Evolutionary conservation across 1,139 yeast genomes (phyloP), one percentile per base, ranked within the genome.

Genomic region (Debaryomyces psychrophilus): DNA sequence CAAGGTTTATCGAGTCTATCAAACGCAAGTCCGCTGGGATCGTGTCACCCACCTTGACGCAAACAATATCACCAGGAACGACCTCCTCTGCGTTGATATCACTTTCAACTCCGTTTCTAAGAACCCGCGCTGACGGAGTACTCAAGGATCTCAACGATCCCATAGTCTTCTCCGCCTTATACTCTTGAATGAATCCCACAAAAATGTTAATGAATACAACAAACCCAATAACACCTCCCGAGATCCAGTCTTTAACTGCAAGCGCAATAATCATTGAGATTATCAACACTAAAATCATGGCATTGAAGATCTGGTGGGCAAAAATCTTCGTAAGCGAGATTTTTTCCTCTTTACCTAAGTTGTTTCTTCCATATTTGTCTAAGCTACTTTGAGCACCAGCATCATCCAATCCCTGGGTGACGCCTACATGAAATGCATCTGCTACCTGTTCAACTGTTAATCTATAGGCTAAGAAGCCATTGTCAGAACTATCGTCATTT

Each of bases 121-220:
- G 72, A 8, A 83, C 90, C 43, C 80, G 71, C 0, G 95, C 93
- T 3, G 87, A 77, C 8, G 95, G 92, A 1, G 92, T 82, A 44
- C 87, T 79, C 48, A 87, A 75, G 2, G 83, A 77, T 51, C 82
- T 75, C 46, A 87, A 76, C 1, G 92, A 83, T 27, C 86, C 89
- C 90, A 87, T 87, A 1, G 95, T 87, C 62, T 85, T 81, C 56
- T 87, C 93, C 2, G 95, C 95, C 51, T 81, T 81, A 54, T 73
- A 72, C 61, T 85, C 90, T 63, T 87, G 95, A 52, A 81, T 66
- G 46, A 85, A 80, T 1, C 95, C 95, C 41, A 87, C 86, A 23
- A 68, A 67, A 41, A 87, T 83, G 61, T 87, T 87, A 51, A 87
- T 74, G 37, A 68, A 67, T 28, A 87, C 83, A 27, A 87, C 93